Percentiles rank a stretch among this genome's conserved stretches.
These are phyloP conservation scores for Penicillium janthinellum DNA, from an alignment of 2,329 filamentous ascomycete species.

Conservation along the genomic window DNA sequence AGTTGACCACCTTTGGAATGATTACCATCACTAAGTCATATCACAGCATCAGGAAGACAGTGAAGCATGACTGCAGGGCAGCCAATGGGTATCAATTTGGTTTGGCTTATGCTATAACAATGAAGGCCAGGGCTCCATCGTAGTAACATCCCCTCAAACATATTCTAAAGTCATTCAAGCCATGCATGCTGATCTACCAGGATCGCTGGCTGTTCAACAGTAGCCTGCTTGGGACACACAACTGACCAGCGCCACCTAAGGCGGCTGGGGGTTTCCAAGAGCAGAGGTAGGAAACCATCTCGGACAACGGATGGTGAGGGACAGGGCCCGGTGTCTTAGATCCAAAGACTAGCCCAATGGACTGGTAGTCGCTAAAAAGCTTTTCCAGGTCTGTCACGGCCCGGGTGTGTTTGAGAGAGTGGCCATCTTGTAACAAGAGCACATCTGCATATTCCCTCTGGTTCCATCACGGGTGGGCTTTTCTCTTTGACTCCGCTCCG, in stretches of 20 bases:
- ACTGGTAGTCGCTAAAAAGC: neutral
- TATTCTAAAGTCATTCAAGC: neutral
- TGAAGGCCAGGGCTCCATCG: neutral
- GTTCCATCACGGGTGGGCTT: conserved; percentile 3
- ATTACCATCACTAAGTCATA: no score
- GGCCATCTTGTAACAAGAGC: neutral
- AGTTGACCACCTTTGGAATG: no score
- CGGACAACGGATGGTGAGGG: neutral
- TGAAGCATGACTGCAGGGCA: neutral
- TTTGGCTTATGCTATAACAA: neutral
- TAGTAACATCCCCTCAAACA: neutral
- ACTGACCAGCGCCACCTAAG: neutral
- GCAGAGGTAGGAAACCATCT: neutral
- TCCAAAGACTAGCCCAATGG: neutral
- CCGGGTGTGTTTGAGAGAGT: neutral
- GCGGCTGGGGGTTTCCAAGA: neutral
- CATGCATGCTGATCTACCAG: no score
- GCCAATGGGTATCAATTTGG: neutral
- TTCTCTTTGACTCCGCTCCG: conserved; percentile 15
- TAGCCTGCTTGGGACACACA: neutral
- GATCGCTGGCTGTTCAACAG: neutral
- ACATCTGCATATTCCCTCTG: neutral
- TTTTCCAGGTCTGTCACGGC: neutral
- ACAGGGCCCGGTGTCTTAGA: no score
- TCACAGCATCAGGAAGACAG: neutral